phyloP scores from a whole-genome alignment of 805 yeast species.

The Candida odintsovae region DNA sequence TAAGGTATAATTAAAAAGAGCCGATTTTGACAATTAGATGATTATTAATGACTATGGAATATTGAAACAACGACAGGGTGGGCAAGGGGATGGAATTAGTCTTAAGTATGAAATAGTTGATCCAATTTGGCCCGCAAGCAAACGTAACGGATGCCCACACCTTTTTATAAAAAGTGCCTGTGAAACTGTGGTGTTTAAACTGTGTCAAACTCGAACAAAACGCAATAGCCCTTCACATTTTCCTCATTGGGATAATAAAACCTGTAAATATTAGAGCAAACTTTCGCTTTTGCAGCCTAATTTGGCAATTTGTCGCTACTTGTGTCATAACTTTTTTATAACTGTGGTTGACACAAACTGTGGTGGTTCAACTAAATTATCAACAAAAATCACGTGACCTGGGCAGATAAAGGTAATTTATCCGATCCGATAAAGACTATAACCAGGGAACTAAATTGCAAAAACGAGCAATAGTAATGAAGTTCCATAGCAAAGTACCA shows the following conservation, averaged over 20 bases:
- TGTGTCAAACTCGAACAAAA: background rate
- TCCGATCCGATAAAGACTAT: background rate
- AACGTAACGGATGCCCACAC: background rate
- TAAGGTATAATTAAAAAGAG: background rate
- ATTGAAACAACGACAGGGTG: too few species aligned
- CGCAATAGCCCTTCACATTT: background rate
- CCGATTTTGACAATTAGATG: background rate
- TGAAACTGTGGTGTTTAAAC: background rate
- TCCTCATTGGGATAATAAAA: background rate
- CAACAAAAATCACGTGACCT: constrained; percentile 6
- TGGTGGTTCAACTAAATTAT: background rate
- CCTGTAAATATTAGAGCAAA: background rate
- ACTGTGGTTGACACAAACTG: background rate
- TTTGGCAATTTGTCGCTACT: background rate
- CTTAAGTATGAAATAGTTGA: too few species aligned
- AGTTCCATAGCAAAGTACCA: too few species aligned
- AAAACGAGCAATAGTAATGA: too few species aligned
- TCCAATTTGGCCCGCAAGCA: too few species aligned
- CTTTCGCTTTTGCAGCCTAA: background rate
- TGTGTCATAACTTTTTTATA: too few species aligned
- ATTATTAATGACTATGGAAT: too few species aligned
- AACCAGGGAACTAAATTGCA: too few species aligned
- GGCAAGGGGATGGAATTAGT: too few species aligned
- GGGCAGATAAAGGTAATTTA: background rate
- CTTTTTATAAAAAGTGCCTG: background rate